Evolutionary conservation across 2,329 filamentous ascomycete species (phyloP).

Genomic region (Aspergillus sp.): DNA sequence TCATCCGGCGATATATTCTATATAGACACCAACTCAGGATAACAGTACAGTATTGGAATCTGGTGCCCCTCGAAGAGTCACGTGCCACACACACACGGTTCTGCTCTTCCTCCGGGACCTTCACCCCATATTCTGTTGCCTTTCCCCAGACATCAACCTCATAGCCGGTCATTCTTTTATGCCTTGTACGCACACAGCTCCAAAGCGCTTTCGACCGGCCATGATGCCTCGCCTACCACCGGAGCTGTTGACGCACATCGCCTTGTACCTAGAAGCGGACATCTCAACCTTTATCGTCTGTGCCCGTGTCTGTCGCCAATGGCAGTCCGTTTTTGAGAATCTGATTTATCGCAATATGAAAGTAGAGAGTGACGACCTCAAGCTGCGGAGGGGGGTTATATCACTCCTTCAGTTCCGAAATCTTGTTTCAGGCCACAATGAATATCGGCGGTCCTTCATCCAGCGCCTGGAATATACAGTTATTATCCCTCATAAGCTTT

Average conservation of each 20-base stretch:
- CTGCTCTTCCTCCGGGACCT: too few species aligned
- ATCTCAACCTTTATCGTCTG: background rate
- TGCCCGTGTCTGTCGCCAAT: slow-evolving; percentile 15
- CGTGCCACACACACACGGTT: too few species aligned
- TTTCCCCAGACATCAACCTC: too few species aligned
- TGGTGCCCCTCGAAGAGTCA: too few species aligned
- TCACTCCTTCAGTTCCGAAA: slow-evolving; percentile 10
- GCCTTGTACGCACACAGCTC: too few species aligned
- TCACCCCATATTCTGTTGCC: too few species aligned
- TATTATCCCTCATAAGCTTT: slow-evolving; percentile 10
- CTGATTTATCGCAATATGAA: slow-evolving; percentile 11
- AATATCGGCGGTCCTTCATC: slow-evolving; percentile 5
- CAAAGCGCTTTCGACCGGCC: background rate
- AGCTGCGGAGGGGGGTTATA: background rate
- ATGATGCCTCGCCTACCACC: background rate
- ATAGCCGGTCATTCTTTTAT: too few species aligned
- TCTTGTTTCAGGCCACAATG: slow-evolving; percentile 7
- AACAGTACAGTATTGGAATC: too few species aligned
- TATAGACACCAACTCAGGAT: too few species aligned
- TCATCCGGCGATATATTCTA: too few species aligned
- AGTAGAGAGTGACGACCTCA: slow-evolving; percentile 12
- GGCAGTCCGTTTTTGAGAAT: slow-evolving; percentile 14
- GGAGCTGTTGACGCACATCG: background rate
- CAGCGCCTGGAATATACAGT: slow-evolving; percentile 10
- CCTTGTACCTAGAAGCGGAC: background rate